A percentile compares a stretch with the other conserved stretches of the same genome.
phyloP scores from a whole-genome alignment of 2,329 filamentous ascomycete genomes.

The Lasiodiplodia theobromae region DNA sequence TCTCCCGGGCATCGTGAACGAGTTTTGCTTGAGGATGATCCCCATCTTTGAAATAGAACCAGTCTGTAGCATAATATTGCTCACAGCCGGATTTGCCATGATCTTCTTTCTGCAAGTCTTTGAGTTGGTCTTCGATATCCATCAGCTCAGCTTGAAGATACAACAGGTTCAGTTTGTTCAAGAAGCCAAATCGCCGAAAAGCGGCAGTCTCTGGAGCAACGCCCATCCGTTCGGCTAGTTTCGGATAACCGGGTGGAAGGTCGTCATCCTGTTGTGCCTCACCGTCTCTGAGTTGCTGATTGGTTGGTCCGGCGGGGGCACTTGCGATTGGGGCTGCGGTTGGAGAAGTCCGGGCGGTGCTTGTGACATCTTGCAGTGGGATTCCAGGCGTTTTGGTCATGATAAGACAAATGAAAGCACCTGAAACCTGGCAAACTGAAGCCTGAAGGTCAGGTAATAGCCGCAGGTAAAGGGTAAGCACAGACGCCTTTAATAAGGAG shows the following conservation, averaged over 20 bases:
- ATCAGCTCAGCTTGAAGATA: conserved; percentile 14
- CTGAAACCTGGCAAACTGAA: too few species aligned
- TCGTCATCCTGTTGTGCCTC: background rate
- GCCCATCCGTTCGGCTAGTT: background rate
- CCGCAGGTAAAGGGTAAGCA: too few species aligned
- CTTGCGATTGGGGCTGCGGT: background rate
- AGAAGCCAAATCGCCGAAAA: background rate
- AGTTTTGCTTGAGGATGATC: background rate
- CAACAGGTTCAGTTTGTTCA: conserved; percentile 9
- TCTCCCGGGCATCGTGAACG: background rate
- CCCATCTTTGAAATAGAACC: background rate
- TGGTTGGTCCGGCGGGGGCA: background rate
- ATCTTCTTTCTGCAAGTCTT: background rate
- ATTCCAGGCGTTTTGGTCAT: too few species aligned
- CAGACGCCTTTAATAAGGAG: too few species aligned
- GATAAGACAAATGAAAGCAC: too few species aligned
- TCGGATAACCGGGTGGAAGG: background rate
- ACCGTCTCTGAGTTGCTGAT: background rate
- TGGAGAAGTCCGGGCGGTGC: background rate
- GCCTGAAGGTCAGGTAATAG: too few species aligned
- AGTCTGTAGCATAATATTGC: background rate
- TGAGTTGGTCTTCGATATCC: background rate
- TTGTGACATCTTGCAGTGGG: background rate
- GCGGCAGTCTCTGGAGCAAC: background rate
- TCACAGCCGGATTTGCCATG: background rate